Conservation (phyloP, 495 filamentous ascomycete genomes). For the Daldinia childiae region DNA sequence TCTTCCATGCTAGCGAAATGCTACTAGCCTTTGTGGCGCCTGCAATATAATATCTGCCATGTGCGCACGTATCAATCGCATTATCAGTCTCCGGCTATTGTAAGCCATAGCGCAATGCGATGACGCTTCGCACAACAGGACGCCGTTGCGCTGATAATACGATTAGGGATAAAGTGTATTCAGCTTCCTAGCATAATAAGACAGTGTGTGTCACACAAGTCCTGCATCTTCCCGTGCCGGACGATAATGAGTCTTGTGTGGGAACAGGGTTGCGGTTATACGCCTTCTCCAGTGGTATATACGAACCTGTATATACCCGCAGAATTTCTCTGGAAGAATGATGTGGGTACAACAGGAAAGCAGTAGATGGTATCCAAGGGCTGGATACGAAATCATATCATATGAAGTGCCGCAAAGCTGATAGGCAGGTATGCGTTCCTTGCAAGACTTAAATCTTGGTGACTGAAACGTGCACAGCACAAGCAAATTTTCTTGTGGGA, state of each 20-base stretch:
- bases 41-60: conserved; percentile 39
- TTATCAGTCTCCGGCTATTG: conserved; percentile 34
- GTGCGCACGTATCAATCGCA: conserved; percentile 35
- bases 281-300: conserved; percentile 25
- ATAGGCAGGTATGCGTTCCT: conserved; percentile 32
- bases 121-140: conserved; percentile 36
- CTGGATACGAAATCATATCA: conserved; percentile 28
- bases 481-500: conserved; percentile 25
- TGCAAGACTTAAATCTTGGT: conserved; percentile 21
- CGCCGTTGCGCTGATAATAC: conserved; percentile 27
- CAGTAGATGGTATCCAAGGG: conserved; percentile 26
- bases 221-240: conserved; percentile 43
- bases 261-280: conserved; percentile 25
- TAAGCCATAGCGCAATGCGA: conserved; percentile 27
- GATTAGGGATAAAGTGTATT: conserved; percentile 22
- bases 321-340: conserved; percentile 37
- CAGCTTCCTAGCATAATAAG: conserved; percentile 20
- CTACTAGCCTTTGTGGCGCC: conserved; percentile 26
- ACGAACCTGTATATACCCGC: conserved; percentile 27
- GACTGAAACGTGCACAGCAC: conserved; percentile 31
- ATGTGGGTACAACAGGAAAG: conserved; percentile 25
- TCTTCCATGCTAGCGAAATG: conserved; percentile 12
- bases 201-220: conserved; percentile 30
- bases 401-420: conserved; percentile 36
- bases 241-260: conserved; percentile 51